phyloP scores from a whole-genome alignment of 257 asterid genomes.

The Forsythia viridissima region DNA sequence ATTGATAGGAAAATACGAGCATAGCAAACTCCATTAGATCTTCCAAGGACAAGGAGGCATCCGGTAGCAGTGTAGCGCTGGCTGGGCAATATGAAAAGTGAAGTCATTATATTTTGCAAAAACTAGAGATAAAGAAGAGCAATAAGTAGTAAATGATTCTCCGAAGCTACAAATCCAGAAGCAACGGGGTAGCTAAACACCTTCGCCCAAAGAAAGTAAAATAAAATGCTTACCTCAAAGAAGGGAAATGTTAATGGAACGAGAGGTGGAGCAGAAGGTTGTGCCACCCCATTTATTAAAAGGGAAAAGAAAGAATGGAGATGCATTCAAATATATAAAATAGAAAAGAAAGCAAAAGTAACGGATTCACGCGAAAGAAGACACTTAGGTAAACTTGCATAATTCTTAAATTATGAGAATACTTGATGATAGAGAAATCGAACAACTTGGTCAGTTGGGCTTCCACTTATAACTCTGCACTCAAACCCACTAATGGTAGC shows the following conservation, averaged over 20 bases:
- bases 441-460: constrained; percentile 4
- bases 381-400: not conserved
- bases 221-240: not conserved
- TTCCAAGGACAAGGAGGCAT: not conserved
- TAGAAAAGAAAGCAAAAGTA: not conserved
- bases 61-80: not conserved
- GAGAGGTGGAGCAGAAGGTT: not conserved
- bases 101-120: not conserved
- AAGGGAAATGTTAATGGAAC: not conserved
- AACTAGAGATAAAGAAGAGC: not conserved
- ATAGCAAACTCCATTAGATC: too few relatives aligned
- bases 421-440: constrained; percentile 7
- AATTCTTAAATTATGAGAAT: not conserved
- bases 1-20: too few relatives aligned
- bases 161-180: constrained; percentile 14
- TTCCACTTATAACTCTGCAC: not conserved
- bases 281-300: not conserved
- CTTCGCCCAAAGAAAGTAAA: not conserved
- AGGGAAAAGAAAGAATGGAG: not conserved
- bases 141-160: not conserved
- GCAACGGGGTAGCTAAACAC: not conserved
- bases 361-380: constrained; percentile 8
- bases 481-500: too few relatives aligned
- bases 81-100: not conserved
- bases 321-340: not conserved